Percentiles rank a stretch among this genome's conserved stretches.
phyloP scores from a whole-genome alignment of 768 basidiomycete species.

The Suillus decipiens region DNA sequence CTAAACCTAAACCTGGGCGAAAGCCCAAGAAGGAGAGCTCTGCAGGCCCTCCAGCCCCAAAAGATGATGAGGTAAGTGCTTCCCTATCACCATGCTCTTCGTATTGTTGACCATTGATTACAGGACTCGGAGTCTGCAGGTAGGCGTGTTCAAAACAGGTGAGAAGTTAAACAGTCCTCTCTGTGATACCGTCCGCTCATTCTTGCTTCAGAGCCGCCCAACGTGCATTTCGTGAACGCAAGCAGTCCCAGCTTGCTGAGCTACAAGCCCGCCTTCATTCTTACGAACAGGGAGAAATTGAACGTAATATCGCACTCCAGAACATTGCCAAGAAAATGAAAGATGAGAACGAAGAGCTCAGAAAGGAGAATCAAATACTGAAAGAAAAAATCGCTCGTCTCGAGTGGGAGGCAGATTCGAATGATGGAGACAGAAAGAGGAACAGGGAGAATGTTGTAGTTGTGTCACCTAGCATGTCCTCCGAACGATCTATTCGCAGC shows the following conservation, averaged over 20 bases:
- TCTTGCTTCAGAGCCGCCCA: constrained; percentile 69
- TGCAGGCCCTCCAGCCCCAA: constrained; percentile 26
- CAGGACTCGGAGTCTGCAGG: constrained; percentile 55
- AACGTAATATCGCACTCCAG: constrained; percentile 84
- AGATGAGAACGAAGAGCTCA: constrained; percentile 80
- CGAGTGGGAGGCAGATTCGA: constrained; percentile 38
- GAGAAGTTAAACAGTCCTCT: constrained; percentile 12
- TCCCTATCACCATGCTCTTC: constrained; percentile 6
- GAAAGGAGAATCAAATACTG: constrained; percentile 64
- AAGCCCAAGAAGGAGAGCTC: constrained; percentile 77
- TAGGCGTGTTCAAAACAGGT: constrained; percentile 80
- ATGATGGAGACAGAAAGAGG: constrained; percentile 55
- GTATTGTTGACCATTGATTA: constrained; percentile 7
- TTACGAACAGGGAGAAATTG: constrained; percentile 90
- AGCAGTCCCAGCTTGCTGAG: constrained; percentile 85
- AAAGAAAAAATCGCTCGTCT: constrained; percentile 49
- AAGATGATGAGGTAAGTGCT: constrained; percentile 52
- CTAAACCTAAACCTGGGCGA: constrained; percentile 84
- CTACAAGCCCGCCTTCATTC: constrained; percentile 82
- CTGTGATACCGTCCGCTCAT: constrained; percentile 1
- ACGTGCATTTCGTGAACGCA: constrained; percentile 87
- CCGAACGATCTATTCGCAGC: constrained; percentile 25
- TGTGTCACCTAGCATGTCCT: constrained; percentile 28
- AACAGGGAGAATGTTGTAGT: constrained; percentile 53
- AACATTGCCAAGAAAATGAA: constrained; percentile 81